Evolutionary conservation across 805 yeast species (phyloP).

Genomic region (Candida pseudofarinosa): DNA sequence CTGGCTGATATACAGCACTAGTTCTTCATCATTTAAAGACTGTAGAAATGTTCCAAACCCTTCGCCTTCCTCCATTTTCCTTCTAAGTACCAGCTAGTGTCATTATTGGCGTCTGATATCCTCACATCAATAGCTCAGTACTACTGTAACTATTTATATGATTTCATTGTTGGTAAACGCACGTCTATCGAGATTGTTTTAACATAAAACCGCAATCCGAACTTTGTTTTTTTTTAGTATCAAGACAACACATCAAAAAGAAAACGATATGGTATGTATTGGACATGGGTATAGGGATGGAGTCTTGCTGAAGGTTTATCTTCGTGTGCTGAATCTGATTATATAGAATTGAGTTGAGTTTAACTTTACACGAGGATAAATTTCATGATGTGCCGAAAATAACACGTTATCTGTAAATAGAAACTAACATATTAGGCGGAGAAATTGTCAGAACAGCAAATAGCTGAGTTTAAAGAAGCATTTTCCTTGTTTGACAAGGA

Average conservation of each 20-base stretch:
- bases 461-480: constrained; percentile 96
- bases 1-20: constrained; percentile 14
- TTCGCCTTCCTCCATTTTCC: constrained; percentile 1
- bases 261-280: not conserved
- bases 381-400: not conserved
- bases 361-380: no score
- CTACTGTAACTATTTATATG: no score
- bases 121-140: no score
- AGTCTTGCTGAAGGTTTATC: no score
- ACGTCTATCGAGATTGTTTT: no score
- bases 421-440: constrained; percentile 52
- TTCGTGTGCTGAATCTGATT: no score
- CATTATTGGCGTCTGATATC: no score
- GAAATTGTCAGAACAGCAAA: constrained; percentile 91
- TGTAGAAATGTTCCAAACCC: constrained; percentile 11
- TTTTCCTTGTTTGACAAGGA: constrained; percentile 95
- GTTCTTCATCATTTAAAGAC: constrained; percentile 17
- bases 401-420: not conserved
- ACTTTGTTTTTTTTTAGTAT: not conserved
- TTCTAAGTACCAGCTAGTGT: not conserved
- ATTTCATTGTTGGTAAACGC: no score
- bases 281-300: no score
- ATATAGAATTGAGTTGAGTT: no score
- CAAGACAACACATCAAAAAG: not conserved
- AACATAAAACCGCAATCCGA: not conserved